phyloP scores from a whole-genome alignment of 2,329 filamentous ascomycete species.

The Bipolaris cookei region DNA sequence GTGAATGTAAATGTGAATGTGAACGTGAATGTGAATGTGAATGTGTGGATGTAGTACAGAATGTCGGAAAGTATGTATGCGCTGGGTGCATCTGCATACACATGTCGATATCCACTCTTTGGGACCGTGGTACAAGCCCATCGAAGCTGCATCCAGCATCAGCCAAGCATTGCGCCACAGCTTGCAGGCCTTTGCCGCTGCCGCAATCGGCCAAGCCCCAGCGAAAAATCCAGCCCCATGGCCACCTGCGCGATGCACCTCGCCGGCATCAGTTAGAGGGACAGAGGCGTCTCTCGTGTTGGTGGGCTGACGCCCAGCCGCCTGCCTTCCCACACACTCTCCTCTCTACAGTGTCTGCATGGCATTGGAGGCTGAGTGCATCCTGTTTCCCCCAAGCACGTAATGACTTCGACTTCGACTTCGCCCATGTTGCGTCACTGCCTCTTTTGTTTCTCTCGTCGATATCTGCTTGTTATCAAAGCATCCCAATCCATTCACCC shows the following conservation, averaged over 20 bases:
- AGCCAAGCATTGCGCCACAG: conserved; percentile 15
- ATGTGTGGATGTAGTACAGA: not conserved
- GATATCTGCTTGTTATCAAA: not conserved
- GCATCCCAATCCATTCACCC: not conserved
- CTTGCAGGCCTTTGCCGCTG: conserved; percentile 2
- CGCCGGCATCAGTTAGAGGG: conserved; percentile 6
- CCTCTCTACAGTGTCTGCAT: not conserved
- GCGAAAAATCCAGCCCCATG: conserved; percentile 11
- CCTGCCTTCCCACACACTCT: not conserved
- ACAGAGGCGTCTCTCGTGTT: not conserved
- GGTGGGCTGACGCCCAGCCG: conserved; percentile 3
- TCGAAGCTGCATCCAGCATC: not conserved
- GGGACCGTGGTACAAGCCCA: not conserved
- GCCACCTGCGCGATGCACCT: conserved; percentile 17
- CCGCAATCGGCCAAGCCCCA: conserved; percentile 17
- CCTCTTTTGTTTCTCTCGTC: not conserved
- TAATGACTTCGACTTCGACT: not conserved
- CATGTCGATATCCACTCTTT: not conserved
- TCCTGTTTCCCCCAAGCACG: not conserved
- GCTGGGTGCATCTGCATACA: too few relatives aligned
- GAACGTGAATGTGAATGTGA: not conserved
- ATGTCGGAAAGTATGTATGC: not conserved
- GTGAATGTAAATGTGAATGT: not conserved
- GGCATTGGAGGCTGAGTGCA: not conserved
- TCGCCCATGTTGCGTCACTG: not conserved